Conservation (phyloP, 202 grass and related monocot species). For the Panicum hallii region DNA sequence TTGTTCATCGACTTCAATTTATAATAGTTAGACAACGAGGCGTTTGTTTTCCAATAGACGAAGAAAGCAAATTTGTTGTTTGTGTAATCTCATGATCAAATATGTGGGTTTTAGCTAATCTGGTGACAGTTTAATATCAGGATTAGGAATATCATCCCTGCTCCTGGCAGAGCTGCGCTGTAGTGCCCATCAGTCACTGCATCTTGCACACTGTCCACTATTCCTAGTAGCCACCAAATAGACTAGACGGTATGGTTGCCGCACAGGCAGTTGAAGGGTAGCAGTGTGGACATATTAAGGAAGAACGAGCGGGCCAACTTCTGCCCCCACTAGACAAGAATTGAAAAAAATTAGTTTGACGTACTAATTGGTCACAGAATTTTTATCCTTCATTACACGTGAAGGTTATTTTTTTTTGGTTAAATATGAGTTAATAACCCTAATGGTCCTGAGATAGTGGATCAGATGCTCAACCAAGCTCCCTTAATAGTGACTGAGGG, state of each 20-base stretch:
- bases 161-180: not conserved
- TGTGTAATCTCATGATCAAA: too few relatives aligned
- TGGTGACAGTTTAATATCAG: not conserved
- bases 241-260: not conserved
- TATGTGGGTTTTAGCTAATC: not conserved
- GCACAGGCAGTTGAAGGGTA: not conserved
- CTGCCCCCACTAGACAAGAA: not conserved
- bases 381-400: conserved; percentile 10
- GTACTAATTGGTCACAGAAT: not conserved
- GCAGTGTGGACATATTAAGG: not conserved
- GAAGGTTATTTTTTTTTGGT: not conserved
- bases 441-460: not conserved
- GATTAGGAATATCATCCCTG: not conserved
- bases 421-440: not conserved
- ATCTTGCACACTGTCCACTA: not conserved
- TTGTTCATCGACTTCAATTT: conserved; percentile 10
- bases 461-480: not conserved
- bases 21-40: not conserved
- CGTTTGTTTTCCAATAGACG: not conserved
- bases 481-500: conserved; percentile 8
- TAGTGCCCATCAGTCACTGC: not conserved
- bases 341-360: not conserved
- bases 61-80: not conserved
- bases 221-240: conserved; percentile 11
- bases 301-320: not conserved